Conservation (phyloP, 805 yeast genomes). For the Torulaspora franciscae region DNA sequence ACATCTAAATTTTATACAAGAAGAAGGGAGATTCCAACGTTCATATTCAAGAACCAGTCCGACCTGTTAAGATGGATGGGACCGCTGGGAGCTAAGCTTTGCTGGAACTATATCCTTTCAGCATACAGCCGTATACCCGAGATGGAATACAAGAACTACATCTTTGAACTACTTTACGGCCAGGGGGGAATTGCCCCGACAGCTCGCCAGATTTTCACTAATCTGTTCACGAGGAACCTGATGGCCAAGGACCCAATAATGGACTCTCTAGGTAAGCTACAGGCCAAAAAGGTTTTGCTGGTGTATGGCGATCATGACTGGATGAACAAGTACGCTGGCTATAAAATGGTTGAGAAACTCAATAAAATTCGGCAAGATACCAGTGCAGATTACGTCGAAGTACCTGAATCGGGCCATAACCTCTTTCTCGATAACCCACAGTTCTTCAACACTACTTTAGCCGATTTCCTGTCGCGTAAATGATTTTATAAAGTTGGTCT, state of each 20-base stretch:
- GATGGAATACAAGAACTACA: slow-evolving; percentile 26
- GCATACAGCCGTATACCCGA: slow-evolving; percentile 32
- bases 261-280: slow-evolving; percentile 46
- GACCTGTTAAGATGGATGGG: slow-evolving; percentile 45
- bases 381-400: slow-evolving; percentile 21
- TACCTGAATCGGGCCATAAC: slow-evolving; percentile 65
- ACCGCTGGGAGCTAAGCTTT: slow-evolving; percentile 39
- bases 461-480: slow-evolving; percentile 27
- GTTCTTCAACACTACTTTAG: slow-evolving; percentile 47
- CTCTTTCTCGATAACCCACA: slow-evolving; percentile 61
- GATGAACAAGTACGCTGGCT: slow-evolving; percentile 60
- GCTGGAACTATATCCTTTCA: slow-evolving; percentile 32
- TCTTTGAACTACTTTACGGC: slow-evolving; percentile 24
- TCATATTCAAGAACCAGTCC: slow-evolving; percentile 39
- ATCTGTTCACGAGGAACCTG: slow-evolving; percentile 33
- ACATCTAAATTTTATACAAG: slow-evolving; percentile 38
- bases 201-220: slow-evolving; percentile 29
- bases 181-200: slow-evolving; percentile 19
- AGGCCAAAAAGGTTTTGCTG: slow-evolving; percentile 38
- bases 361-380: slow-evolving; percentile 8
- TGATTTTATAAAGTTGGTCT: not conserved
- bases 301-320: slow-evolving; percentile 69
- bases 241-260: slow-evolving; percentile 61
- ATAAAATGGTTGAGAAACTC: slow-evolving; percentile 18
- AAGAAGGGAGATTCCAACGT: slow-evolving; percentile 29